phyloP scores from a whole-genome alignment of 1,139 yeast genomes.

The Geotrichum fermentans region DNA sequence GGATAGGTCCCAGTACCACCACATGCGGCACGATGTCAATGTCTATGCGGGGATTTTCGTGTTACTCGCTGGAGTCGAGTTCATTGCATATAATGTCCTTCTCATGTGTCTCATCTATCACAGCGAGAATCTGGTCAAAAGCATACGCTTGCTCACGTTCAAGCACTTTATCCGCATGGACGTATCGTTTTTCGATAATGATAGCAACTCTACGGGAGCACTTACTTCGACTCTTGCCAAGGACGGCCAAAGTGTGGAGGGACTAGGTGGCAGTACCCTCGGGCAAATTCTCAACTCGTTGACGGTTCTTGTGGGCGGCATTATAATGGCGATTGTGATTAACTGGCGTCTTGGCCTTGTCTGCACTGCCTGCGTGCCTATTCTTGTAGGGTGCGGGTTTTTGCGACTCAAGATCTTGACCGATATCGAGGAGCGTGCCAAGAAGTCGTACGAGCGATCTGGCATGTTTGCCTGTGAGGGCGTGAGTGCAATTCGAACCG shows the following conservation, averaged over 20 bases:
- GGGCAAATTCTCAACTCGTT: constrained; percentile 71
- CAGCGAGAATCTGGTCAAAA: constrained; percentile 18
- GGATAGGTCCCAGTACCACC: constrained; percentile 25
- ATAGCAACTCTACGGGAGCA: constrained; percentile 59
- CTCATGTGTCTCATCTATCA: constrained; percentile 27
- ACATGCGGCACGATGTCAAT: constrained; percentile 40
- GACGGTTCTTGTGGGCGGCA: constrained; percentile 69
- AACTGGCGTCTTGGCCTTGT: constrained; percentile 60
- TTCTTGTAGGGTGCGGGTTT: constrained; percentile 70
- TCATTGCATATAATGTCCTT: constrained; percentile 30
- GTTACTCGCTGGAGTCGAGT: constrained; percentile 37
- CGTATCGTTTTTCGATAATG: constrained; percentile 79
- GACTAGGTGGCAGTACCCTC: constrained; percentile 81
- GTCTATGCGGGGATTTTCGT: constrained; percentile 39
- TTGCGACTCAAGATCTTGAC: constrained; percentile 70
- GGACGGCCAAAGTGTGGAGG: constrained; percentile 81
- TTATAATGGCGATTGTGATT: constrained; percentile 62
- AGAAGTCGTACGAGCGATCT: constrained; percentile 38
- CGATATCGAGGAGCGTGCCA: constrained; percentile 55
- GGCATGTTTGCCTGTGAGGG: constrained; percentile 39
- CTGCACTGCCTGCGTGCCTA: constrained; percentile 59
- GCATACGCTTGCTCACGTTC: constrained; percentile 32
- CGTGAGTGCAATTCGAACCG: constrained; percentile 40
- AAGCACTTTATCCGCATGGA: constrained; percentile 57
- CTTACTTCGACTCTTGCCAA: constrained; percentile 74